Percentiles rank a stretch among this genome's conserved stretches.
Evolutionary conservation across 805 yeast species (phyloP).

Genomic region (Peterozyma xylosa): DNA sequence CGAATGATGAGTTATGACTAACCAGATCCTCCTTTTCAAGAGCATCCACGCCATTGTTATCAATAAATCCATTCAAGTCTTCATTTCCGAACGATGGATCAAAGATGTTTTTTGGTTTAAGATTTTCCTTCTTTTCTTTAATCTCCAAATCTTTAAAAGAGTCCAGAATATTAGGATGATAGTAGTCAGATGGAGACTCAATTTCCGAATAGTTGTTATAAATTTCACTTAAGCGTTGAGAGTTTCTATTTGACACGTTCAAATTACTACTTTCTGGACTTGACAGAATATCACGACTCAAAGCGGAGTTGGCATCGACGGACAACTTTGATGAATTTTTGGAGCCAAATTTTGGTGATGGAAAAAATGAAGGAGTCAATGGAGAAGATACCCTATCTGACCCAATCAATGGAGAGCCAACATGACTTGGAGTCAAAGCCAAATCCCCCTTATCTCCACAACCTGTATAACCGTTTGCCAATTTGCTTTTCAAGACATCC

Average conservation of each 20-base stretch:
- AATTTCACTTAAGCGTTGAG: conserved; percentile 7
- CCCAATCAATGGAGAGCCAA: too few relatives aligned
- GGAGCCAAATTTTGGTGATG: conserved; percentile 1
- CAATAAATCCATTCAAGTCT: conserved; percentile 5
- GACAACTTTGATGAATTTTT: conserved; percentile 6
- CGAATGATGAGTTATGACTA: neutral
- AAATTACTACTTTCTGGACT: conserved; percentile 1
- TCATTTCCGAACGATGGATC: conserved; percentile 10
- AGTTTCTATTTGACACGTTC: conserved; percentile 1
- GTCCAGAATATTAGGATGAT: neutral
- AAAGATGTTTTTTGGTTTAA: conserved; percentile 4
- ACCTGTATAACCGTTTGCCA: conserved; percentile 60
- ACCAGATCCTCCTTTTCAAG: neutral
- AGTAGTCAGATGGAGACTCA: conserved; percentile 5
- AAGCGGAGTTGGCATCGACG: neutral
- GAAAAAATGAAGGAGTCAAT: conserved; percentile 8
- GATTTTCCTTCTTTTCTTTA: neutral
- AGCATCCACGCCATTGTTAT: neutral
- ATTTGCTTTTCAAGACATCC: conserved; percentile 44
- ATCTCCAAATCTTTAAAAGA: conserved; percentile 2
- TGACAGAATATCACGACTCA: neutral
- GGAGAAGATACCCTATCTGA: conserved; percentile 1
- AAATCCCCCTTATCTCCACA: conserved; percentile 66
- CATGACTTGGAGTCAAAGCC: conserved; percentile 11
- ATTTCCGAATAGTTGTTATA: conserved; percentile 9